Percentiles rank a stretch among this genome's conserved stretches.
Evolutionary conservation across 2,329 filamentous ascomycete species (phyloP).

Genomic region (Cladosporium sp.): DNA sequence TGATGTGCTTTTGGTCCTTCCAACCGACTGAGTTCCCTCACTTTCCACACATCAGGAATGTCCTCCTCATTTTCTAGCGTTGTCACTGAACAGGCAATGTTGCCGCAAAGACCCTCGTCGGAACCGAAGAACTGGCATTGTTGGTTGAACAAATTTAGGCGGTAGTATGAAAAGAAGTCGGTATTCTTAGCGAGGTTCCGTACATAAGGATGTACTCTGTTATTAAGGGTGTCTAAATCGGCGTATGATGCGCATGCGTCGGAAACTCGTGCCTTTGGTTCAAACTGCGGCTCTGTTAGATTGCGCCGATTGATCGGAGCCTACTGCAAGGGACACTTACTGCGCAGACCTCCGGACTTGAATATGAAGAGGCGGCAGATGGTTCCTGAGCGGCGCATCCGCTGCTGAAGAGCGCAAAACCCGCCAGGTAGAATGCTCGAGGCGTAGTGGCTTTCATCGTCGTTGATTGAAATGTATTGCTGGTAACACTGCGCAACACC

Average conservation of each 20-base stretch:
- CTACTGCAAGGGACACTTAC: constrained; percentile 40
- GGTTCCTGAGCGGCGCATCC: constrained; percentile 41
- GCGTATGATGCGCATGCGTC: constrained; percentile 94
- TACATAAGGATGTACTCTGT: constrained; percentile 69
- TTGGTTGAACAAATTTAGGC: constrained; percentile 90
- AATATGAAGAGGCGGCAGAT: constrained; percentile 21
- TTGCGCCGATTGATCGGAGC: constrained; percentile 18
- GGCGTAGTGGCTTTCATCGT: constrained; percentile 9
- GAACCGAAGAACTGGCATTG: constrained; percentile 96
- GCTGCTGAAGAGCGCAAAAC: constrained; percentile 53
- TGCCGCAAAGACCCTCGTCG: constrained; percentile 89
- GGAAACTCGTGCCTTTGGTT: constrained; percentile 80
- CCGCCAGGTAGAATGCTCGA: constrained; percentile 54
- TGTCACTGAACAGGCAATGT: constrained; percentile 92
- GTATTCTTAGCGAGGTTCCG: constrained; percentile 78
- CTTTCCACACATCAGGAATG: constrained; percentile 85
- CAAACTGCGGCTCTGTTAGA: constrained; percentile 60
- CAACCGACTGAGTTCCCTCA: constrained; percentile 85
- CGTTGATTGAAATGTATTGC: background rate
- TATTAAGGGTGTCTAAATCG: constrained; percentile 81
- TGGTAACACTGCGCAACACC: constrained; percentile 10
- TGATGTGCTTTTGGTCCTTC: constrained; percentile 89
- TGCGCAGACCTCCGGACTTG: constrained; percentile 49
- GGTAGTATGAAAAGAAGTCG: constrained; percentile 98
- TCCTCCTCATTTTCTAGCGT: constrained; percentile 94